Evolutionary conservation across 192 early-diverging fungal genomes (phyloP), one percentile per base, ranked within the genome.

Genomic region (Chytriomyces confervae): DNA sequence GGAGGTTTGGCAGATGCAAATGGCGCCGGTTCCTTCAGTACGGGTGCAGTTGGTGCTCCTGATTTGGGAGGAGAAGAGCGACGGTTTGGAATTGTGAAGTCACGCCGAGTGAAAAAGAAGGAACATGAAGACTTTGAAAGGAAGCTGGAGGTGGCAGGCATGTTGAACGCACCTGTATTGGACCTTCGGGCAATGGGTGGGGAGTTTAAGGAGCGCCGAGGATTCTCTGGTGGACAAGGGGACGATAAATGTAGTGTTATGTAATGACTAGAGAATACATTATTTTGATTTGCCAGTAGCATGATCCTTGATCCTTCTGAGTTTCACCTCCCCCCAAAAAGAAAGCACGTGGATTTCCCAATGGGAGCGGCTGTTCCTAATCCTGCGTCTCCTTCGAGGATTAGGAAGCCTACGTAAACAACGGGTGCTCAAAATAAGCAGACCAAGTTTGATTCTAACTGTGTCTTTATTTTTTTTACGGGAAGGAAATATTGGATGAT

Each of bases 111-210:
- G 29, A 36, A 48, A 18, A 68, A 68, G 66, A 29, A 13, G 23
- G 66, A 36, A 36, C 8, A 27, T 10, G 66, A 45, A 10, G 66
- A 29, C 18, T 68, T 68, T 46, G 36, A 68, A 23, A 68, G 47
- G 36, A 68, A 46, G 45, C 23, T 68, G 66, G 66, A 29, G 44
- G 66, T 27, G 44, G 66, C 44, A 4, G 66, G 66, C 11, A 68
- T 68, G 66, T 29, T 68, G 36, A 68, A 48, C 27, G 53, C 53
- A 5, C 53, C 53, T 57, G 53, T 57, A 3, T 20, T 57, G 13
- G 53, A 57, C 20, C 20, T 57, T 13, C 13, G 20, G 20, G 53
- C 53, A 57, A 57, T 57, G 53, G 36, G 36, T 36, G 20, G 53
- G 13, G 53, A 57, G 16, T 13, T 20, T 20, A 57, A 57, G 20